Conservation (phyloP, 352 stramenopile genomes). For the Pythium apleroticum region DNA sequence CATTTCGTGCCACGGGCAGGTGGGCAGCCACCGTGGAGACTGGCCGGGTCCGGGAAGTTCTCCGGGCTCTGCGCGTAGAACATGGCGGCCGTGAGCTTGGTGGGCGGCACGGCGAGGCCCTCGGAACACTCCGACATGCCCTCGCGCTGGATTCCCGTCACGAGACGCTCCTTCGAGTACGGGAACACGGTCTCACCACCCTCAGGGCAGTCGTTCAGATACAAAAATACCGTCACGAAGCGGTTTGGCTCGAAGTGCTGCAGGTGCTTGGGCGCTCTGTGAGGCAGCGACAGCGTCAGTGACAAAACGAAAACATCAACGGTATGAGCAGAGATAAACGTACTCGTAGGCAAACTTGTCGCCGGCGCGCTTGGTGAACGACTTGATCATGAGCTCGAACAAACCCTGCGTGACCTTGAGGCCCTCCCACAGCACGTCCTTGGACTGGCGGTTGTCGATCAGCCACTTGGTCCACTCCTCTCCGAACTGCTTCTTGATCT, state of each 20-base stretch:
- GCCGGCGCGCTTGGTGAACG: conserved; percentile 53
- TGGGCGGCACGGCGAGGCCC: conserved; percentile 57
- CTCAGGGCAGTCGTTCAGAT: conserved; percentile 92
- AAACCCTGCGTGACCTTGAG: conserved; percentile 34
- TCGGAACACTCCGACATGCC: conserved; percentile 69
- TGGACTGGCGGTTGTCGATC: conserved; percentile 40
- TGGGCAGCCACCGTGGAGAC: conserved; percentile 65
- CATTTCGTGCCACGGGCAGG: conserved; percentile 59
- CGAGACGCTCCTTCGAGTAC: conserved; percentile 57
- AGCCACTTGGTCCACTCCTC: conserved; percentile 56
- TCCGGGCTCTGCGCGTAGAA: conserved; percentile 74
- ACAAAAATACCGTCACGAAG: conserved; percentile 94
- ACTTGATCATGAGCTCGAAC: conserved; percentile 46
- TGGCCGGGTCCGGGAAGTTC: conserved; percentile 53
- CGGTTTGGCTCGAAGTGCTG: conserved; percentile 87
- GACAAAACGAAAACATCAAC: neutral
- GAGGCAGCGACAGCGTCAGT: neutral
- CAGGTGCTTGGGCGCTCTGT: conserved; percentile 42
- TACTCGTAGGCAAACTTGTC: conserved; percentile 45
- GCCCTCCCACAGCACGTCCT: conserved; percentile 53
- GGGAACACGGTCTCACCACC: conserved; percentile 95
- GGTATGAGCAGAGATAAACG: conserved; percentile 1
- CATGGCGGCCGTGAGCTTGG: conserved; percentile 67
- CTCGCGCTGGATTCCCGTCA: conserved; percentile 58
- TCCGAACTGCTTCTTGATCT: conserved; percentile 35